A percentile compares a stretch with the other conserved stretches of the same genome.
These are phyloP conservation scores for Exophiala sp. DNA, from an alignment of 2,329 filamentous ascomycete genomes.

Conservation along the genomic window DNA sequence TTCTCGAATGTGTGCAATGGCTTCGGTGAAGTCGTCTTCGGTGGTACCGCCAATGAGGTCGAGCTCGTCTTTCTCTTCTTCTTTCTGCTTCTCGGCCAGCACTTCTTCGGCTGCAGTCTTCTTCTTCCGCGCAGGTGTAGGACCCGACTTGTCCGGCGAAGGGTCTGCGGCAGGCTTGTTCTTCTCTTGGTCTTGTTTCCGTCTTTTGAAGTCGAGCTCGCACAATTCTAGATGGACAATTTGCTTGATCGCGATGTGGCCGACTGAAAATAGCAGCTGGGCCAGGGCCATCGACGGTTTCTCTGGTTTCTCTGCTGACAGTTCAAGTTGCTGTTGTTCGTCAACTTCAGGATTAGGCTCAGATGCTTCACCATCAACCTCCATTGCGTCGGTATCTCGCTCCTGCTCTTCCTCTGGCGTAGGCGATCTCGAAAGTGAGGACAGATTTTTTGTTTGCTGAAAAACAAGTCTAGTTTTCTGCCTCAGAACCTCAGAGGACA, in stretches of 20 bases:
- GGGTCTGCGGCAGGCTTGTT: constrained; percentile 38
- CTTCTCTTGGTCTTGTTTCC: constrained; percentile 87
- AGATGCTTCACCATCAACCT: constrained; percentile 28
- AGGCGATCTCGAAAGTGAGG: constrained; percentile 36
- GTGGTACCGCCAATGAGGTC: constrained; percentile 96
- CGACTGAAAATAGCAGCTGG: constrained; percentile 89
- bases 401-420: constrained; percentile 30
- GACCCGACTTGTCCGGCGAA: constrained; percentile 34
- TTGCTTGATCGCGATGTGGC: constrained; percentile 96
- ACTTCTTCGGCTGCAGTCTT: constrained; percentile 43
- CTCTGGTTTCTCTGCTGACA: constrained; percentile 45
- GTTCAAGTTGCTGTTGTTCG: constrained; percentile 29
- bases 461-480: constrained; percentile 84
- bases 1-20: constrained; percentile 79
- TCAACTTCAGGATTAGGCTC: constrained; percentile 14
- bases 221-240: constrained; percentile 98
- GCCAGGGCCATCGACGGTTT: constrained; percentile 75
- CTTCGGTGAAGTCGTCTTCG: constrained; percentile 88
- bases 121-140: constrained; percentile 45
- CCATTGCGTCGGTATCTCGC: constrained; percentile 31
- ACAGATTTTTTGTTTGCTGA: constrained; percentile 46
- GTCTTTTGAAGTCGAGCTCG: constrained; percentile 94
- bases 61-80: constrained; percentile 76
- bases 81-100: constrained; percentile 45
- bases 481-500: constrained; percentile 87